These are phyloP conservation scores for Saprolegnia diclina DNA, from an alignment of 352 stramenopile species.

Conservation along the genomic window DNA sequence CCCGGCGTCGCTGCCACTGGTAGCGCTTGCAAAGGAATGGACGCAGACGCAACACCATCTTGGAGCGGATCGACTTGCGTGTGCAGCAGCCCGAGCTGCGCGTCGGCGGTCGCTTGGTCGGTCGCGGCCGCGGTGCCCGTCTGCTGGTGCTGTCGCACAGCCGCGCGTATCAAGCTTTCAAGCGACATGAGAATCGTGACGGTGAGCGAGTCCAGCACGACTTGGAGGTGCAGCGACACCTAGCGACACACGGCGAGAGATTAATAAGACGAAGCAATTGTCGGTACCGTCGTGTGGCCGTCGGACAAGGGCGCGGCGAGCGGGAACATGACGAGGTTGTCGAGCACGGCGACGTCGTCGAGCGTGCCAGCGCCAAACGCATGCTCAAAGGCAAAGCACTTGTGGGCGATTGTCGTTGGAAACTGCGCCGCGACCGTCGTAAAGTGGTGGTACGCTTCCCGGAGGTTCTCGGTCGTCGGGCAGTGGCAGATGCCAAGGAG, in stretches of 20 bases:
- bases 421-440: slow-evolving; percentile 58
- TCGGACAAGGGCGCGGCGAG: slow-evolving; percentile 59
- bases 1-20: not conserved
- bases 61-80: slow-evolving; percentile 59
- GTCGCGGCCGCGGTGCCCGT: slow-evolving; percentile 16
- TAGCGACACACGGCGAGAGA: not conserved
- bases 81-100: slow-evolving; percentile 52
- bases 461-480: slow-evolving; percentile 51
- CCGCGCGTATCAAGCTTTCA: slow-evolving; percentile 62
- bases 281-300: slow-evolving; percentile 51
- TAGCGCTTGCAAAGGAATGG: slow-evolving; percentile 32
- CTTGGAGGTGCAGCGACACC: slow-evolving; percentile 67
- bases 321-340: slow-evolving; percentile 78
- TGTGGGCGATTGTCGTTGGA: slow-evolving; percentile 60
- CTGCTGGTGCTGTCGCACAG: slow-evolving; percentile 42
- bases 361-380: slow-evolving; percentile 54
- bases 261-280: not conserved
- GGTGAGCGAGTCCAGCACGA: slow-evolving; percentile 73
- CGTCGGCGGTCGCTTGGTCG: slow-evolving; percentile 31
- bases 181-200: slow-evolving; percentile 80
- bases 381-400: slow-evolving; percentile 82
- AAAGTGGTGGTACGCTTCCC: slow-evolving; percentile 59
- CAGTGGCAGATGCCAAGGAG: slow-evolving; percentile 79
- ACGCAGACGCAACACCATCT: not conserved
- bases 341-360: slow-evolving; percentile 49